Percentiles rank a stretch among this genome's conserved stretches.
Evolutionary conservation across 1,284 basidiomycete species (phyloP).

Genomic region (Ustilago trichophora): DNA sequence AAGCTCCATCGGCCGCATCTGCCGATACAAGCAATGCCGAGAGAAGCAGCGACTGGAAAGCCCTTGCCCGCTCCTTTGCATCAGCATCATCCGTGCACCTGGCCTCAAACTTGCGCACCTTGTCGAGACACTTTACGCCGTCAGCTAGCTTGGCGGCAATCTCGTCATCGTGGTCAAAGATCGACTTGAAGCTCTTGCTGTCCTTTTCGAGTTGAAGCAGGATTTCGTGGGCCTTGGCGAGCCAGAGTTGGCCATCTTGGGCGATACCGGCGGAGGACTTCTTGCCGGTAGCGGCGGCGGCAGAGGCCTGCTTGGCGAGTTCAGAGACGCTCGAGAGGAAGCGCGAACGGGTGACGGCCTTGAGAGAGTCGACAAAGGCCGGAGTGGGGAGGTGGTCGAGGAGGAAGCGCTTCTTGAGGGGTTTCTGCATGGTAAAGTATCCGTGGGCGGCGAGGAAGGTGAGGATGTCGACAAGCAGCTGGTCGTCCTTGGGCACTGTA

Average conservation of each 20-base stretch:
- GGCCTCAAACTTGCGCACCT: slow-evolving; percentile 44
- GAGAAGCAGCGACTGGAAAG: slow-evolving; percentile 51
- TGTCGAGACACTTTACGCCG: slow-evolving; percentile 36
- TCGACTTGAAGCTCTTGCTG: slow-evolving; percentile 73
- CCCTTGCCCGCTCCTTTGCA: slow-evolving; percentile 33
- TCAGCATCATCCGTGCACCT: slow-evolving; percentile 22
- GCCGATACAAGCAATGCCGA: slow-evolving; percentile 60
- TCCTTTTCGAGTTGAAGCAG: slow-evolving; percentile 76
- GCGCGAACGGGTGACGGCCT: slow-evolving; percentile 75
- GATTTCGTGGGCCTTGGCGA: slow-evolving; percentile 75
- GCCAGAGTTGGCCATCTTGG: slow-evolving; percentile 81
- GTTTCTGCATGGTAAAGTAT: slow-evolving; percentile 78
- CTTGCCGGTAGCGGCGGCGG: slow-evolving; percentile 62
- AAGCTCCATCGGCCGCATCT: slow-evolving; percentile 69
- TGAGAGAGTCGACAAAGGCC: slow-evolving; percentile 77
- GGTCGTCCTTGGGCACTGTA: slow-evolving; percentile 81
- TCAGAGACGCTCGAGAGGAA: slow-evolving; percentile 81
- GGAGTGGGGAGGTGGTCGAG: slow-evolving; percentile 71
- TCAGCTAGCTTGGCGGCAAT: slow-evolving; percentile 40
- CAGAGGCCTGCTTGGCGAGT: slow-evolving; percentile 73
- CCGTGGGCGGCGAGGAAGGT: slow-evolving; percentile 86
- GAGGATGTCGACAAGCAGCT: slow-evolving; percentile 78
- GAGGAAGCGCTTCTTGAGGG: slow-evolving; percentile 75
- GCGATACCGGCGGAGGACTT: slow-evolving; percentile 75
- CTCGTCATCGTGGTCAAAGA: slow-evolving; percentile 44